These are phyloP conservation scores for Volvox carteri DNA, from an alignment of 163 green algal species.

Conservation along the genomic window DNA sequence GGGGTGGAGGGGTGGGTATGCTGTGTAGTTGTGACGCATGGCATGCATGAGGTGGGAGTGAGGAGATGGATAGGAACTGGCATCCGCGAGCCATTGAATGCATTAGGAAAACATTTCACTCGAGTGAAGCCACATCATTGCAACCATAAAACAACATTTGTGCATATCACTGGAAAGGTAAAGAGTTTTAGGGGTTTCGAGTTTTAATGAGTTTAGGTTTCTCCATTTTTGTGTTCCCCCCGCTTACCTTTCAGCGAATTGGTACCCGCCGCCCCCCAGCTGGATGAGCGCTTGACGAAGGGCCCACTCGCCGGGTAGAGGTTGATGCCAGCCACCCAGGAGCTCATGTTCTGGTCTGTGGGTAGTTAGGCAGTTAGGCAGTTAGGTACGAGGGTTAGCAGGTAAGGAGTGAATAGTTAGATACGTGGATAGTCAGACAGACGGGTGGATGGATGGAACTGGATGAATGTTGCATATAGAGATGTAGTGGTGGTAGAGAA, in stretches of 20 bases:
- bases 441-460: background rate
- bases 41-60: background rate
- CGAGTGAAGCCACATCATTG: background rate
- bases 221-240: background rate
- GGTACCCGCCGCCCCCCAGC: background rate
- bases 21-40: background rate
- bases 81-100: background rate
- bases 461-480: background rate
- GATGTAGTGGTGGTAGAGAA: background rate
- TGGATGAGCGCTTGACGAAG: background rate
- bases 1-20: no score
- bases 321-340: background rate
- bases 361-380: background rate
- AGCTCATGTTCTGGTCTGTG: background rate
- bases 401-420: background rate
- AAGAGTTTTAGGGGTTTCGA: background rate
- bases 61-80: background rate
- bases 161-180: background rate
- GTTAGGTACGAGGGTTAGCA: background rate
- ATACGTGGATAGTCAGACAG: background rate
- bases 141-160: background rate
- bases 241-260: background rate
- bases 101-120: background rate
- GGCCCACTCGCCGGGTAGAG: background rate
- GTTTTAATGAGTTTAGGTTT: background rate